These are phyloP conservation scores for Myxozyma nipponensis DNA, from an alignment of 805 yeast species.

Conservation along the genomic window DNA sequence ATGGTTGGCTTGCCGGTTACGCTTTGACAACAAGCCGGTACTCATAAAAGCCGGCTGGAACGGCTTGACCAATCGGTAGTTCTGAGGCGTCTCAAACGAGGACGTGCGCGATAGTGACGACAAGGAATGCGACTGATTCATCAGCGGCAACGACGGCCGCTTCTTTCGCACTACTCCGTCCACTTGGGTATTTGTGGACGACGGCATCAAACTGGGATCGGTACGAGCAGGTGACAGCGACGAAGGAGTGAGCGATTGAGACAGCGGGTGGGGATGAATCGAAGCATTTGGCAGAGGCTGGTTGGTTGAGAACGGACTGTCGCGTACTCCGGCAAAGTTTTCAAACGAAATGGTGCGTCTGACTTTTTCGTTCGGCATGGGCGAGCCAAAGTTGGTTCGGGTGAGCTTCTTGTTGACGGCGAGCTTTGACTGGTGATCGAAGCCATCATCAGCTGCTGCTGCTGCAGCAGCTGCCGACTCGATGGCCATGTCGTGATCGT, in stretches of 20 bases:
- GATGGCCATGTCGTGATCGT: not conserved
- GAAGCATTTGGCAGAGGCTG: constrained; percentile 27
- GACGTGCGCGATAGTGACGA: constrained; percentile 12
- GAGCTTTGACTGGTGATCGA: not conserved
- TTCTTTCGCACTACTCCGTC: constrained; percentile 14
- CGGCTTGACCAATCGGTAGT: constrained; percentile 72
- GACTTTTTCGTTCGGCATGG: constrained; percentile 15
- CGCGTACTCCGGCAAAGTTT: constrained; percentile 13
- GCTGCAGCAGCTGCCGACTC: not conserved
- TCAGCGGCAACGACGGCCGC: constrained; percentile 14
- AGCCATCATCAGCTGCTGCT: constrained; percentile 5
- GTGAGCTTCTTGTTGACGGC: not conserved
- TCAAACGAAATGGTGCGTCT: constrained; percentile 31
- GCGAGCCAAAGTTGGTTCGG: not conserved
- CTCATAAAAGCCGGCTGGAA: constrained; percentile 79
- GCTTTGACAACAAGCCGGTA: constrained; percentile 64
- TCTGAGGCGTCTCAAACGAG: constrained; percentile 47
- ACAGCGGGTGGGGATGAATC: constrained; percentile 28
- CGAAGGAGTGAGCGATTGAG: constrained; percentile 25
- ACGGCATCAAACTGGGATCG: no score
- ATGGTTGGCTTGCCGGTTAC: constrained; percentile 44
- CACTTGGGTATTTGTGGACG: no score
- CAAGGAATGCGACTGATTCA: constrained; percentile 15
- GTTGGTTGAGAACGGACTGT: constrained; percentile 24
- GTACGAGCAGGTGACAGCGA: constrained; percentile 2